Percentiles rank a stretch among this genome's conserved stretches.
Evolutionary conservation across 352 stramenopile species (phyloP).

Genomic region (Halophytophthora batemanensis): DNA sequence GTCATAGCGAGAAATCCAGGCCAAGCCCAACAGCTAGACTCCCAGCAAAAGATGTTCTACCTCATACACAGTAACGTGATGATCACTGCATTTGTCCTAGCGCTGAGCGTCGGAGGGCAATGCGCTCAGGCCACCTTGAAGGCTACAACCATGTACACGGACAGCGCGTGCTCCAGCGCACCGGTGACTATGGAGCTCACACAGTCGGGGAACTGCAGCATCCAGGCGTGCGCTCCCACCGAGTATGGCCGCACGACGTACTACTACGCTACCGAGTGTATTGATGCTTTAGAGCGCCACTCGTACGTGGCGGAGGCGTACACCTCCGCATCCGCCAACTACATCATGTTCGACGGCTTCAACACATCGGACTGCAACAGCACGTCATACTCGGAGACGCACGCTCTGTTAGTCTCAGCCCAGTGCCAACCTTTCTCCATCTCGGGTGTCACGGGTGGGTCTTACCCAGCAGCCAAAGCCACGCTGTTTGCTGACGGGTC

Average conservation of each 20-base stretch:
- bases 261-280: slow-evolving; percentile 21
- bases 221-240: slow-evolving; percentile 14
- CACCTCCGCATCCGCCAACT: slow-evolving; percentile 4
- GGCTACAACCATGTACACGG: slow-evolving; percentile 14
- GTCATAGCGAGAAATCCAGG: too few relatives aligned
- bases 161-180: slow-evolving; percentile 10
- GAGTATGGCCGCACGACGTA: slow-evolving; percentile 14
- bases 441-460: slow-evolving; percentile 9
- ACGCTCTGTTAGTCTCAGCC: slow-evolving; percentile 18
- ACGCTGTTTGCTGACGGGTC: slow-evolving; percentile 16
- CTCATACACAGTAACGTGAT: too few relatives aligned
- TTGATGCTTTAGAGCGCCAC: slow-evolving; percentile 1
- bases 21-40: too few relatives aligned
- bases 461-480: slow-evolving; percentile 12
- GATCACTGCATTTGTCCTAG: not conserved
- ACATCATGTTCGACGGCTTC: slow-evolving; percentile 30
- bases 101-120: slow-evolving; percentile 1
- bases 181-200: slow-evolving; percentile 23
- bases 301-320: slow-evolving; percentile 12
- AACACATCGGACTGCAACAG: slow-evolving; percentile 14
- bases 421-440: slow-evolving; percentile 23
- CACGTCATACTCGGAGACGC: slow-evolving; percentile 14
- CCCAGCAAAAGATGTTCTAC: too few relatives aligned
- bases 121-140: slow-evolving; percentile 7
- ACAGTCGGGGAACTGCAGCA: slow-evolving; percentile 11